Percentiles rank a stretch among this genome's conserved stretches.
Conservation (phyloP, 345 rosid species). For the Reutealis trisperma region DNA sequence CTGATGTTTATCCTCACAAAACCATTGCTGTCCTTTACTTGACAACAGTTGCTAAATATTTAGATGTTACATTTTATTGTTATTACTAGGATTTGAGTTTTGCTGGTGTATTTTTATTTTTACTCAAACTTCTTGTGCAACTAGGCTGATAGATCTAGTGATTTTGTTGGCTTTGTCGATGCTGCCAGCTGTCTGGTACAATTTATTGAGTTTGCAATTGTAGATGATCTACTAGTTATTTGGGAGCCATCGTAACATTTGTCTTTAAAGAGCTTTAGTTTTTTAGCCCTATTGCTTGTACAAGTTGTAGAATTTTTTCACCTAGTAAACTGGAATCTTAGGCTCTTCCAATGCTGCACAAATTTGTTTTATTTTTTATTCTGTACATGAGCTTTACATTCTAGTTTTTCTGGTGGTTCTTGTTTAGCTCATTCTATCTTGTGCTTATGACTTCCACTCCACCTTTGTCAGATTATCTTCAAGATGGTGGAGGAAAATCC, state of each 20-base stretch:
- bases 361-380: not conserved
- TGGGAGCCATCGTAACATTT: not conserved
- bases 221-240: not conserved
- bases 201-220: not conserved
- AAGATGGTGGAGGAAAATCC: constrained; percentile 98
- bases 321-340: not conserved
- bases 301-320: too few relatives aligned
- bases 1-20: not conserved
- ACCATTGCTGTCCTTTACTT: not conserved
- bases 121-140: not conserved
- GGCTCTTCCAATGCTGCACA: not conserved
- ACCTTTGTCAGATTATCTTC: constrained; percentile 70
- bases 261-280: not conserved
- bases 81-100: not conserved
- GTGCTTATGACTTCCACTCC: constrained; percentile 22
- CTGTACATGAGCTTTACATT: not conserved
- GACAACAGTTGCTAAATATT: not conserved
- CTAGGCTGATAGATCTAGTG: not conserved
- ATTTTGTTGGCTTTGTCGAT: not conserved
- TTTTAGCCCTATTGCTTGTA: not conserved
- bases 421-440: constrained; percentile 2
- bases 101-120: not conserved
- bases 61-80: not conserved
- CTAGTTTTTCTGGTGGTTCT: not conserved
- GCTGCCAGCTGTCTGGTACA: not conserved